Evolutionary conservation across 164 flowering plant genomes (phyloP).

Genomic region (Aristolochia contorta): DNA sequence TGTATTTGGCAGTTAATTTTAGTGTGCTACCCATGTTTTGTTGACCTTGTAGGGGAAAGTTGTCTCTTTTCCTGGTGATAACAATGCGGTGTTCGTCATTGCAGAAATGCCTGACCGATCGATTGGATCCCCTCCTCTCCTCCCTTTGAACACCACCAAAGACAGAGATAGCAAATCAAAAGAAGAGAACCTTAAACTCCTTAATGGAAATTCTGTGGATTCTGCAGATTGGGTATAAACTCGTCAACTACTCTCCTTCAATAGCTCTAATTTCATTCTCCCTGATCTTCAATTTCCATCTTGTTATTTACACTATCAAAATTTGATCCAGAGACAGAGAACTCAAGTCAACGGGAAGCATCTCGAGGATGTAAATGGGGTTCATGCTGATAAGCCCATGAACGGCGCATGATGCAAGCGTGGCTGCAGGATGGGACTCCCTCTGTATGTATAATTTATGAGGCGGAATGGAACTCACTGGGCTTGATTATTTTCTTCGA

Average conservation of each 20-base stretch:
- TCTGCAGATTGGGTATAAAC: conserved; percentile 61
- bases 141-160: conserved; percentile 50
- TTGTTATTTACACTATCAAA: background rate
- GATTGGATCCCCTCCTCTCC: conserved; percentile 30
- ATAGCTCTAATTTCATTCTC: background rate
- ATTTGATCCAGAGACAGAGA: conserved; percentile 53
- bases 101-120: conserved; percentile 83
- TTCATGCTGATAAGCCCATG: conserved; percentile 42
- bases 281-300: conserved; percentile 1
- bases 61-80: background rate
- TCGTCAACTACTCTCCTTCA: background rate
- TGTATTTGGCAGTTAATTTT: background rate
- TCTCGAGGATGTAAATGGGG: conserved; percentile 45
- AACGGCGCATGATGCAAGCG: conserved; percentile 27
- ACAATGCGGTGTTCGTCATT: conserved; percentile 5
- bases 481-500: too few species aligned
- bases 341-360: conserved; percentile 69
- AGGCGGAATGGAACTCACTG: too few species aligned
- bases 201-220: conserved; percentile 81
- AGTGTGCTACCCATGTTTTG: background rate
- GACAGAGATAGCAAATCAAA: conserved; percentile 59
- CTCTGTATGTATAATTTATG: too few species aligned
- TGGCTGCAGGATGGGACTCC: too few species aligned
- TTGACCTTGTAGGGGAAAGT: too few species aligned
- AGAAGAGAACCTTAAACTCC: conserved; percentile 72